Percentiles rank a stretch among this genome's conserved stretches.
These are phyloP conservation scores for Xylaria venustula DNA, from an alignment of 495 filamentous ascomycete species.

Conservation along the genomic window DNA sequence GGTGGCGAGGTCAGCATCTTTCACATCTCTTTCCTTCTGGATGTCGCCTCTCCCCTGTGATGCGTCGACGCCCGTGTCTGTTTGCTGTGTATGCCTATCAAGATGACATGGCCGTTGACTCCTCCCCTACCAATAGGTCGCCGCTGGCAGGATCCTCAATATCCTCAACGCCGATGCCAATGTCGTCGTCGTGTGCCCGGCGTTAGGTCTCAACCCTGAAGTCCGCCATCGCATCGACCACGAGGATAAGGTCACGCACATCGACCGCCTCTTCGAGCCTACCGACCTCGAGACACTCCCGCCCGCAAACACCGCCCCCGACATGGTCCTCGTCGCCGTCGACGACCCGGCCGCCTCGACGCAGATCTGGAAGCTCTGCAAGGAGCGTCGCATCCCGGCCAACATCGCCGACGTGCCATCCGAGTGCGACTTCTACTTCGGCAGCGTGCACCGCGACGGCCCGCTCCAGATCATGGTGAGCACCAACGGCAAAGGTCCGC, in stretches of 20 bases:
- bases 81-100: too few relatives aligned
- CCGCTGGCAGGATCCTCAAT: slow-evolving; percentile 88
- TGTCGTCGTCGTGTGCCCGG: slow-evolving; percentile 80
- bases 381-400: slow-evolving; percentile 75
- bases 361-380: slow-evolving; percentile 87
- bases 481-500: slow-evolving; percentile 95
- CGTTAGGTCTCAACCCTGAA: slow-evolving; percentile 80
- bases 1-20: slow-evolving; percentile 75
- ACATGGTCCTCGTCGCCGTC: slow-evolving; percentile 88
- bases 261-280: slow-evolving; percentile 79
- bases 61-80: not conserved
- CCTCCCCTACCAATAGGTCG: slow-evolving; percentile 67
- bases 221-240: slow-evolving; percentile 75
- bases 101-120: slow-evolving; percentile 1
- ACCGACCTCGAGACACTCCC: slow-evolving; percentile 65
- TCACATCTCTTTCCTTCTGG: not conserved
- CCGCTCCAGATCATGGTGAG: slow-evolving; percentile 97
- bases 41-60: not conserved
- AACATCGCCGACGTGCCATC: slow-evolving; percentile 97
- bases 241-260: slow-evolving; percentile 67
- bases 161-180: slow-evolving; percentile 91
- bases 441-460: slow-evolving; percentile 89
- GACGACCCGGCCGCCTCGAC: slow-evolving; percentile 88
- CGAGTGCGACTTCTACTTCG: slow-evolving; percentile 99
- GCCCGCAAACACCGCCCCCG: slow-evolving; percentile 23